Percentiles rank a stretch among this genome's conserved stretches.
Evolutionary conservation across 805 yeast species (phyloP).

Genomic region (Candida taoyuanica): DNA sequence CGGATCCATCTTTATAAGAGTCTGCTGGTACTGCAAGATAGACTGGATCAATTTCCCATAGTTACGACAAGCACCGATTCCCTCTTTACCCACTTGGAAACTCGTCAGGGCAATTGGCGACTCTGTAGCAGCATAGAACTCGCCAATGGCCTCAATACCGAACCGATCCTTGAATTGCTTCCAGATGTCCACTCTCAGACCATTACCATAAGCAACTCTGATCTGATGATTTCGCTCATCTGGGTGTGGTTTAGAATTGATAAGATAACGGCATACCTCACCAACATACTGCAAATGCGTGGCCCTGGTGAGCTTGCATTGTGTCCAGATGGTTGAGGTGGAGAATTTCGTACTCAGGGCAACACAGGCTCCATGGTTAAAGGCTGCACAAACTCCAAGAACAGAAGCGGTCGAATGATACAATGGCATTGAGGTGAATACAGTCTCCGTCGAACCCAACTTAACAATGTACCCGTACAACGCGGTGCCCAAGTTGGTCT

Average conservation of each 20-base stretch:
- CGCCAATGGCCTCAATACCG: conserved; percentile 72
- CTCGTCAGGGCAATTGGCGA: conserved; percentile 85
- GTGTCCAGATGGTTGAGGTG: conserved; percentile 84
- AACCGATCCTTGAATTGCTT: conserved; percentile 69
- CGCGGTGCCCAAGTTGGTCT: conserved; percentile 65
- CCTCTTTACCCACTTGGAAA: conserved; percentile 71
- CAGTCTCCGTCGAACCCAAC: conserved; percentile 47
- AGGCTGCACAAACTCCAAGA: conserved; percentile 71
- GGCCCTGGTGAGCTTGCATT: conserved; percentile 63
- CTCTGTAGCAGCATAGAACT: conserved; percentile 92
- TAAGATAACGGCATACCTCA: conserved; percentile 83
- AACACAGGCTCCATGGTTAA: conserved; percentile 65
- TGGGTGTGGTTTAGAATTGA: conserved; percentile 60
- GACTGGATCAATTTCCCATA: conserved; percentile 59
- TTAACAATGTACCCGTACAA: conserved; percentile 68
- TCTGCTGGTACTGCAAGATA: conserved; percentile 49
- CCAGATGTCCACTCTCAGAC: conserved; percentile 89
- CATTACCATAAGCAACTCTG: conserved; percentile 82
- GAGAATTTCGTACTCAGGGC: conserved; percentile 81
- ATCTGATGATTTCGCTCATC: conserved; percentile 61
- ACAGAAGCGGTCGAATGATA: conserved; percentile 93
- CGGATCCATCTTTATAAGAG: conserved; percentile 70
- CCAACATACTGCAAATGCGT: conserved; percentile 93
- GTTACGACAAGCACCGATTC: conserved; percentile 84
- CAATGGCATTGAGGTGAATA: conserved; percentile 91